A percentile compares a stretch with the other conserved stretches of the same genome.
Conservation (phyloP, 371 early-diverging fungal species). For the Nematocida displodere region DNA sequence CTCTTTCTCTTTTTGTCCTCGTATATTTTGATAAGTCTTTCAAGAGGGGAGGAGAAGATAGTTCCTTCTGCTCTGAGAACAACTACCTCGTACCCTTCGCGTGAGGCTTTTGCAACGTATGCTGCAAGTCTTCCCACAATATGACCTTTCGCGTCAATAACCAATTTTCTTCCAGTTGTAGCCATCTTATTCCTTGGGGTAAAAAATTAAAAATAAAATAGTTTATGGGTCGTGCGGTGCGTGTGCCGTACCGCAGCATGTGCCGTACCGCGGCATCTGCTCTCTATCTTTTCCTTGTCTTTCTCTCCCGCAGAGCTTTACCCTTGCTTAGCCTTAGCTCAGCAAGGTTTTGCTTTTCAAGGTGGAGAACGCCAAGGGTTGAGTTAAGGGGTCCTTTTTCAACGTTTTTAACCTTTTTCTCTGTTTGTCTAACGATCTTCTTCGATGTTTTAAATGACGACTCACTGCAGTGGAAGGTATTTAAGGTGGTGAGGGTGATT, state of each 20-base stretch:
- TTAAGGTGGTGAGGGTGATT: neutral
- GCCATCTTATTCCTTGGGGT: slow-evolving; percentile 51
- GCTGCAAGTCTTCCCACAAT: slow-evolving; percentile 94
- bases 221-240: too few relatives aligned
- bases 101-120: slow-evolving; percentile 91
- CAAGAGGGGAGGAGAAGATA: slow-evolving; percentile 91
- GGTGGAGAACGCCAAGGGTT: slow-evolving; percentile 24
- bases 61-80: slow-evolving; percentile 93
- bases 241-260: too few relatives aligned
- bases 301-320: slow-evolving; percentile 10
- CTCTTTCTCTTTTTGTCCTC: slow-evolving; percentile 93
- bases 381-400: slow-evolving; percentile 34
- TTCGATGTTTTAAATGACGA: neutral
- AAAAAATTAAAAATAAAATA: slow-evolving; percentile 55
- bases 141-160: slow-evolving; percentile 98
- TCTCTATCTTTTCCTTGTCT: neutral
- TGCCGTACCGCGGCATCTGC: too few relatives aligned
- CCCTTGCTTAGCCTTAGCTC: slow-evolving; percentile 43
- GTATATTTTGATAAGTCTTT: slow-evolving; percentile 82
- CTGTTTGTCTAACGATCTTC: slow-evolving; percentile 34
- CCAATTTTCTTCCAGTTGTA: slow-evolving; percentile 66
- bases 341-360: slow-evolving; percentile 39
- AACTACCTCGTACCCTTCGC: slow-evolving; percentile 90
- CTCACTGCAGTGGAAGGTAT: neutral
- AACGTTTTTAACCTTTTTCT: slow-evolving; percentile 45